Evolutionary conservation across 2,329 filamentous ascomycete species (phyloP), one percentile per base, ranked within the genome.

Genomic region (Fusarium sp.): DNA sequence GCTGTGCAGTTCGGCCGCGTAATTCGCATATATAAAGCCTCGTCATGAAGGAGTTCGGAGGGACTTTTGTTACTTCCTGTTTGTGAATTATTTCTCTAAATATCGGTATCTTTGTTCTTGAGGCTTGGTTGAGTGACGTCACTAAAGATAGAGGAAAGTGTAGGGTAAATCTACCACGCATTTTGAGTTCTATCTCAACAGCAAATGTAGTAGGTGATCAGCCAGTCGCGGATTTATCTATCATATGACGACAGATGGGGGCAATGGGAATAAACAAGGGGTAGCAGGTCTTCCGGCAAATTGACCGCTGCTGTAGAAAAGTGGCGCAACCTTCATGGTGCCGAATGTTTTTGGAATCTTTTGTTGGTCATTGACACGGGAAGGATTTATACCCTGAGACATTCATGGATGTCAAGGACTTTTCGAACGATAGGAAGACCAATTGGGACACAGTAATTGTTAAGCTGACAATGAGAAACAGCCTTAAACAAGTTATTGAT

Each of bases 1-100:
- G 50, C 50, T 53, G 50, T 53, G 50, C 50, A 53, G 18, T 12
- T 43, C 20, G 50, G 34, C 38, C 50, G 50, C 50, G 50, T 43
- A 53, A 53, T 42, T 53, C 24, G 18, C 50, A 15, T 53, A 10
- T 40, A 10, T 18, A 22, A 43, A 42, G 11, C n/a, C 14, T 53
- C 50, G 50, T 42, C 25, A 53, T 22, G 34, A 29, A 24, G 32
- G 24, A 22, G 5, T 24, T n/a, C 25, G 34, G 32, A 16, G 18
- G 4, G 4, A 6, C 34, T 24, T 40, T 27, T 15, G 2, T 14
- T 20, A 34, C 50, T 52, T 53, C 38, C 32, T 29, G 15, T 20
- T 29, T 29, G 15, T 43, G 24, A 53, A 10, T 11, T 14, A 2
- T 16, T 12, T 20, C 6, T 14, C 43, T 25, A 8, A 34, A n/a